A percentile compares a stretch with the other conserved stretches of the same genome.
Evolutionary conservation across 345 rosid species (phyloP).

Genomic region (Hirschfeldia incana): DNA sequence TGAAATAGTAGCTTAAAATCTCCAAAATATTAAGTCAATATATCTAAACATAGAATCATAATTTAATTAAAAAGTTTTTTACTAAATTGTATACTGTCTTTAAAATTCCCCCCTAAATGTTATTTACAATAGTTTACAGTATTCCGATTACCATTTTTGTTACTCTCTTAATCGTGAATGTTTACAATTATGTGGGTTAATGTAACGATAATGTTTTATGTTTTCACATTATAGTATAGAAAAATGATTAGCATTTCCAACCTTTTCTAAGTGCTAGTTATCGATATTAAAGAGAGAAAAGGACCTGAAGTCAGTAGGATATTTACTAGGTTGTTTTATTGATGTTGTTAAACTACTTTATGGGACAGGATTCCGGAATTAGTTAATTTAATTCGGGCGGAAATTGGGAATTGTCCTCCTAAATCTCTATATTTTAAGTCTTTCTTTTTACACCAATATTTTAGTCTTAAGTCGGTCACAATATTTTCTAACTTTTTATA

Average conservation of each 20-base stretch:
- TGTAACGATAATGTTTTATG: not conserved
- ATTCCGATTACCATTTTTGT: not conserved
- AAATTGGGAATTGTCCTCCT: constrained; percentile 18
- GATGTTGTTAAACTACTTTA: constrained; percentile 10
- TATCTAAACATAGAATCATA: no score
- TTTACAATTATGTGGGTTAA: not conserved
- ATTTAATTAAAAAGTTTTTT: no score
- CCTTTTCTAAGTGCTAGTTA: not conserved
- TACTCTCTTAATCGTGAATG: not conserved
- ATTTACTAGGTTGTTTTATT: not conserved
- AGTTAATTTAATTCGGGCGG: constrained; percentile 23
- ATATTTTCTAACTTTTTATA: not conserved
- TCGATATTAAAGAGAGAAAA: not conserved
- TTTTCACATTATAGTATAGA: not conserved
- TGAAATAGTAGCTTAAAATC: no score
- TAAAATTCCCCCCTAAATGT: not conserved
- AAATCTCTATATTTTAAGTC: constrained; percentile 15
- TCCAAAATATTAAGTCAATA: no score
- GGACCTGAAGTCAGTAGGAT: not conserved
- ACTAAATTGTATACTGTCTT: no score
- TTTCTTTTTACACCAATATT: not conserved
- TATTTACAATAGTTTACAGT: not conserved
- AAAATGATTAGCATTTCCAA: not conserved
- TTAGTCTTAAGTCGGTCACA: constrained; percentile 6
- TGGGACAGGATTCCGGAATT: constrained; percentile 23